Evolutionary conservation across 2,329 filamentous ascomycete genomes (phyloP).

Genomic region (Aspergillus brunneoviolaceus): DNA sequence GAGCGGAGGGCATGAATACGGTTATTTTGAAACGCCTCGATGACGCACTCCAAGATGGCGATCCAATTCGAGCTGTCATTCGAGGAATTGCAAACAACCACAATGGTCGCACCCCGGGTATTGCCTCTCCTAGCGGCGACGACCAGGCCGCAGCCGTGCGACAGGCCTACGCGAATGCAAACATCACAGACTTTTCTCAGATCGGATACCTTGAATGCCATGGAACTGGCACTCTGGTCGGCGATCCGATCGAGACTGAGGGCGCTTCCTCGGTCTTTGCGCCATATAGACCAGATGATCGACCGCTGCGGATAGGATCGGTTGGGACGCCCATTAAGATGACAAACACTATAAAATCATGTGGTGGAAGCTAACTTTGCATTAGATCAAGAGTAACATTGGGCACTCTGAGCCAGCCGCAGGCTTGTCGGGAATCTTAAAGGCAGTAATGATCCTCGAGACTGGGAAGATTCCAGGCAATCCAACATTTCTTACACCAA

Average conservation of each 20-base stretch:
- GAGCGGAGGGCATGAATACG: slow-evolving; percentile 32
- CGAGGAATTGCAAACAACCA: slow-evolving; percentile 21
- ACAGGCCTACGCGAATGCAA: slow-evolving; percentile 17
- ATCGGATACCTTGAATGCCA: slow-evolving; percentile 42
- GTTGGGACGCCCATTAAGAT: background rate
- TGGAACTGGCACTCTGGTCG: slow-evolving; percentile 39
- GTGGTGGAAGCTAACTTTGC: background rate
- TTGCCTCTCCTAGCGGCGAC: slow-evolving; percentile 3
- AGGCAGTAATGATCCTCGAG: slow-evolving; percentile 28
- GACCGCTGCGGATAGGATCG: slow-evolving; percentile 23
- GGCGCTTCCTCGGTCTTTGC: slow-evolving; percentile 24
- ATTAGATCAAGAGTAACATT: slow-evolving; percentile 27
- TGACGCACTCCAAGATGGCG: slow-evolving; percentile 27
- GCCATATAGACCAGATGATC: background rate
- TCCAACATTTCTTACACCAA: slow-evolving; percentile 22
- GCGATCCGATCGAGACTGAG: slow-evolving; percentile 27
- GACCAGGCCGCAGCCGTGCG: slow-evolving; percentile 8
- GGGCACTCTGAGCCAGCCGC: slow-evolving; percentile 29
- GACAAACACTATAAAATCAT: background rate
- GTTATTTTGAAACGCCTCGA: slow-evolving; percentile 29
- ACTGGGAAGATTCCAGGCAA: slow-evolving; percentile 30
- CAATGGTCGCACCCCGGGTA: slow-evolving; percentile 21
- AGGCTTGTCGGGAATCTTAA: slow-evolving; percentile 29
- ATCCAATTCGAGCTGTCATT: slow-evolving; percentile 32
- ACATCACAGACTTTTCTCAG: slow-evolving; percentile 26